Conservation (phyloP, 2,329 filamentous ascomycete species). For the Exophiala spinifera region DNA sequence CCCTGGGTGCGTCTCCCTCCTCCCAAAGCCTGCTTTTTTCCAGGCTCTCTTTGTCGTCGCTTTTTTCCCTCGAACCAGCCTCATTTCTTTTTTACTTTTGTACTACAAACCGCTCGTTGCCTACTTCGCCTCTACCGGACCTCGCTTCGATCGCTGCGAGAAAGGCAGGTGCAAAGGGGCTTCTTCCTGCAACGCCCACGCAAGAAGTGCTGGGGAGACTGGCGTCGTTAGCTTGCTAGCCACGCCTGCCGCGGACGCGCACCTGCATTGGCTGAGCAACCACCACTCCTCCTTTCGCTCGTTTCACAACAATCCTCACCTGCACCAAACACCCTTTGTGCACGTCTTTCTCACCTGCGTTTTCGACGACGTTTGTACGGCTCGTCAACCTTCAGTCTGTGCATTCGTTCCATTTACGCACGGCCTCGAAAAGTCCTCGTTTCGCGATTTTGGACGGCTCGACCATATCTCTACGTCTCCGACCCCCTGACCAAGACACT, state of each 20-base stretch:
- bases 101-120: slow-evolving; percentile 25
- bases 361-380: slow-evolving; percentile 11
- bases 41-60: slow-evolving; percentile 14
- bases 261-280: slow-evolving; percentile 33
- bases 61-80: slow-evolving; percentile 15
- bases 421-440: too few species aligned
- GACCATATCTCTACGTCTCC: slow-evolving; percentile 8
- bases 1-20: slow-evolving; percentile 3
- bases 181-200: background rate
- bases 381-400: slow-evolving; percentile 1
- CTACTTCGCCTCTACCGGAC: slow-evolving; percentile 24
- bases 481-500: slow-evolving; percentile 5
- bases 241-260: slow-evolving; percentile 28
- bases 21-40: slow-evolving; percentile 19
- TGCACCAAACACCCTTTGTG: slow-evolving; percentile 17
- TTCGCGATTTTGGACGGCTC: slow-evolving; percentile 4
- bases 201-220: slow-evolving; percentile 9
- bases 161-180: slow-evolving; percentile 15
- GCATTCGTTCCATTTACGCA: too few species aligned
- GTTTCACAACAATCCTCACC: slow-evolving; percentile 32
- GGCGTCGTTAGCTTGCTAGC: slow-evolving; percentile 10
- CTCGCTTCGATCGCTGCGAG: slow-evolving; percentile 27
- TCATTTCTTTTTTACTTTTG: slow-evolving; percentile 25
- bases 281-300: slow-evolving; percentile 30
- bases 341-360: slow-evolving; percentile 11